These are phyloP conservation scores for Trametes elegans DNA, from an alignment of 768 basidiomycete genomes.

Conservation along the genomic window DNA sequence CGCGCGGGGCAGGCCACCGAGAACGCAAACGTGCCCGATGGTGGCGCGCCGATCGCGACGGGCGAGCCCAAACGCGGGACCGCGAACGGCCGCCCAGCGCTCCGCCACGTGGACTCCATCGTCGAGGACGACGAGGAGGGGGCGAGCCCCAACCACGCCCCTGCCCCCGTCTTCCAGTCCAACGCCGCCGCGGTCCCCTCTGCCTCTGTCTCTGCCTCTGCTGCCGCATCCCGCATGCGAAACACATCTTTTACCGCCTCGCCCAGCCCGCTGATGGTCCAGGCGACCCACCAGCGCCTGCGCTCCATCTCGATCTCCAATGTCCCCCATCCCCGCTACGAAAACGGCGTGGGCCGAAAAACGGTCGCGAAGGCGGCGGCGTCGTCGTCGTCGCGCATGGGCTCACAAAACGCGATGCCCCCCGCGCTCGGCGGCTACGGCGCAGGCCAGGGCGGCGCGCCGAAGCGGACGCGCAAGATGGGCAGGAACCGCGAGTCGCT, in stretches of 20 bases:
- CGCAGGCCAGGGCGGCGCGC: conserved; percentile 32
- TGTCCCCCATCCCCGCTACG: conserved; percentile 21
- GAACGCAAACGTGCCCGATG: conserved; percentile 11
- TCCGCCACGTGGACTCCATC: conserved; percentile 60
- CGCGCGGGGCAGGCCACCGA: conserved; percentile 8
- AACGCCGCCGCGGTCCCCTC: conserved; percentile 14
- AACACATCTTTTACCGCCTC: conserved; percentile 13
- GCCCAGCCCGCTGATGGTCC: conserved; percentile 3
- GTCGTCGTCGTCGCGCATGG: too few species aligned
- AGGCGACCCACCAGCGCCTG: conserved; percentile 15
- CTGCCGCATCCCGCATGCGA: conserved; percentile 10
- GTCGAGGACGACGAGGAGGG: conserved; percentile 62
- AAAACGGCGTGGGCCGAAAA: conserved; percentile 12
- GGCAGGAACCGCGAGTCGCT: conserved; percentile 64
- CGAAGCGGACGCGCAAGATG: conserved; percentile 49
- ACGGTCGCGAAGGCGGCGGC: background rate
- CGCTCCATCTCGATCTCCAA: conserved; percentile 26
- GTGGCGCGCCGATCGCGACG: conserved; percentile 7
- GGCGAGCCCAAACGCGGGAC: conserved; percentile 17
- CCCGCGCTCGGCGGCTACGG: background rate
- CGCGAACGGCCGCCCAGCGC: conserved; percentile 37
- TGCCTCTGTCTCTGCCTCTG: too few species aligned
- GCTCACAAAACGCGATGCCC: conserved; percentile 13
- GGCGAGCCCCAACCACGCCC: conserved; percentile 3
- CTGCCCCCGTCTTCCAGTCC: conserved; percentile 14